These are phyloP conservation scores for Pichia kluyveri DNA, from an alignment of 805 yeast species.

Conservation along the genomic window DNA sequence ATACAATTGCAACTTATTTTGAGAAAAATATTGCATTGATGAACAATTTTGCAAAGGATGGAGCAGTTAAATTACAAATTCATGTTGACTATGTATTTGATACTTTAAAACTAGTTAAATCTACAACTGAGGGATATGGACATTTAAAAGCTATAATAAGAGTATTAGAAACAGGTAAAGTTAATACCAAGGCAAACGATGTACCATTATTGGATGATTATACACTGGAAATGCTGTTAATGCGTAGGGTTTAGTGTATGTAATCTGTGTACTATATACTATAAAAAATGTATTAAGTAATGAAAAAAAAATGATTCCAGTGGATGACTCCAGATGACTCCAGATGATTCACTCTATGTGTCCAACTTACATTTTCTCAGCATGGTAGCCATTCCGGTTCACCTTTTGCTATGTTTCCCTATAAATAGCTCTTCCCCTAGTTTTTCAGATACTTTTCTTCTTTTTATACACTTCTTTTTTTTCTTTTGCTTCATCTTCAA, in stretches of 20 bases:
- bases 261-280: too few relatives aligned
- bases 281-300: too few relatives aligned
- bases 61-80: constrained; percentile 26
- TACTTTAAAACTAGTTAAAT: constrained; percentile 16
- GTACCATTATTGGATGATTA: constrained; percentile 1
- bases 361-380: too few relatives aligned
- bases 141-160: constrained; percentile 13
- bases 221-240: not conserved
- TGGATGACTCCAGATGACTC: too few relatives aligned
- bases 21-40: constrained; percentile 31
- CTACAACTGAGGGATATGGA: constrained; percentile 12
- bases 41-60: constrained; percentile 26
- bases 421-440: too few relatives aligned
- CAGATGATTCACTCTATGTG: too few relatives aligned
- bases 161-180: constrained; percentile 8
- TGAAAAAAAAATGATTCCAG: too few relatives aligned
- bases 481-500: too few relatives aligned
- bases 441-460: too few relatives aligned
- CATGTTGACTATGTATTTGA: constrained; percentile 28
- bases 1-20: constrained; percentile 27
- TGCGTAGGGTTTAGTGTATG: not conserved
- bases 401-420: too few relatives aligned
- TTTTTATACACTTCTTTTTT: too few relatives aligned
- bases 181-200: not conserved
- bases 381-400: too few relatives aligned